Evolutionary conservation across 345 rosid species (phyloP).

Genomic region (Citrus inodora): DNA sequence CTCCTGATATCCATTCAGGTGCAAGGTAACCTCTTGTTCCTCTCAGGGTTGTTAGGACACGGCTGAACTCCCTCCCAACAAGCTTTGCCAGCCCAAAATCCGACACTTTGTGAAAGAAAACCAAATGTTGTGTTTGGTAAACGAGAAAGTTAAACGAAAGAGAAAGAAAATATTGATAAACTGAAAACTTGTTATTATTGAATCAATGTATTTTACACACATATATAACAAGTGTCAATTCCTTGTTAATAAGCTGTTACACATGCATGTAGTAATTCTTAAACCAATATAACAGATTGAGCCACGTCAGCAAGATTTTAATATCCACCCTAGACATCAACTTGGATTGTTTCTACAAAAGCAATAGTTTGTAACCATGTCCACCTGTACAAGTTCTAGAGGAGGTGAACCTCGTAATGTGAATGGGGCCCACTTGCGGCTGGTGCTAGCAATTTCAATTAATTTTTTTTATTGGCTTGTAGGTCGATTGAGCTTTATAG

Average conservation of each 20-base stretch:
- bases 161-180: too few species aligned
- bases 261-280: too few species aligned
- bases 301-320: too few species aligned
- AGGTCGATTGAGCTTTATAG: neutral
- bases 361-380: neutral
- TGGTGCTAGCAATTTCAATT: neutral
- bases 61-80: slow-evolving; percentile 76
- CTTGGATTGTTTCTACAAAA: too few species aligned
- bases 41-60: slow-evolving; percentile 80
- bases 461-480: neutral
- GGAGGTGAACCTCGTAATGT: neutral
- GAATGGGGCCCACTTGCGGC: neutral
- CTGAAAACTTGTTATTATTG: too few species aligned
- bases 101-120: slow-evolving; percentile 28
- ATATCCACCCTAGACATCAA: too few species aligned
- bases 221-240: too few species aligned
- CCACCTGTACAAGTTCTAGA: neutral
- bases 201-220: too few species aligned
- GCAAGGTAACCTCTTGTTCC: slow-evolving; percentile 65
- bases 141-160: too few species aligned
- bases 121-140: too few species aligned
- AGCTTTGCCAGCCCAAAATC: slow-evolving; percentile 90
- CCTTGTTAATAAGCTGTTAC: slow-evolving; percentile 20
- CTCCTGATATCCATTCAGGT: slow-evolving; percentile 67
- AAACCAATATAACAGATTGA: too few species aligned